A percentile compares a stretch with the other conserved stretches of the same genome.
These are phyloP conservation scores for Acaromyces ingoldii DNA, from an alignment of 1,284 basidiomycete species.

Conservation along the genomic window DNA sequence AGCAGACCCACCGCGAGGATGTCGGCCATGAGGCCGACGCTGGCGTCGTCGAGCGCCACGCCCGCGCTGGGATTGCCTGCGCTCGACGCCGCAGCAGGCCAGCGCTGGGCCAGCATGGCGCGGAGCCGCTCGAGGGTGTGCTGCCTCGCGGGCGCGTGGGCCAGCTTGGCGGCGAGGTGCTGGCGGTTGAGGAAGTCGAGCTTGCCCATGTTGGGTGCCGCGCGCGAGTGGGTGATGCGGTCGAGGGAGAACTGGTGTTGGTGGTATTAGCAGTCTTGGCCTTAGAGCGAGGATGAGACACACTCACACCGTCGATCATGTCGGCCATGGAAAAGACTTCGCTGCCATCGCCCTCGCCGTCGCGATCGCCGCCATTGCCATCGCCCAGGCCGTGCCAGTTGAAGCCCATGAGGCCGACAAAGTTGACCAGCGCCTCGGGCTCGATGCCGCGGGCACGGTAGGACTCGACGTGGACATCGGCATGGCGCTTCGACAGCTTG, in stretches of 20 bases:
- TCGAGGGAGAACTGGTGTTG: constrained; percentile 21
- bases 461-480: constrained; percentile 74
- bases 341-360: constrained; percentile 10
- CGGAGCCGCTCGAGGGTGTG: background rate
- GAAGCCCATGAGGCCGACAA: constrained; percentile 90
- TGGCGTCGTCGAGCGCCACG: background rate
- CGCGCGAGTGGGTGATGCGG: constrained; percentile 39
- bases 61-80: background rate
- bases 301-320: constrained; percentile 19
- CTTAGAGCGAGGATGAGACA: background rate
- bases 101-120: background rate
- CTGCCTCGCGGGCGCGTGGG: constrained; percentile 3
- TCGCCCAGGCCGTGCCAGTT: constrained; percentile 51
- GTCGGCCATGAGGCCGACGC: too few species aligned
- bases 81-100: background rate
- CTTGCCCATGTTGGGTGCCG: constrained; percentile 36
- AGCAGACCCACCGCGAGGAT: too few species aligned
- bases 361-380: constrained; percentile 4
- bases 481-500: constrained; percentile 81
- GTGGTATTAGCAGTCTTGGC: too few species aligned
- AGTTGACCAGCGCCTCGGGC: constrained; percentile 81
- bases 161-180: constrained; percentile 32
- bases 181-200: constrained; percentile 40
- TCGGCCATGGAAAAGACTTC: constrained; percentile 39
- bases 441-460: constrained; percentile 86